Conservation (phyloP, 129 eudicot genomes). For the Solidago caesia region DNA sequence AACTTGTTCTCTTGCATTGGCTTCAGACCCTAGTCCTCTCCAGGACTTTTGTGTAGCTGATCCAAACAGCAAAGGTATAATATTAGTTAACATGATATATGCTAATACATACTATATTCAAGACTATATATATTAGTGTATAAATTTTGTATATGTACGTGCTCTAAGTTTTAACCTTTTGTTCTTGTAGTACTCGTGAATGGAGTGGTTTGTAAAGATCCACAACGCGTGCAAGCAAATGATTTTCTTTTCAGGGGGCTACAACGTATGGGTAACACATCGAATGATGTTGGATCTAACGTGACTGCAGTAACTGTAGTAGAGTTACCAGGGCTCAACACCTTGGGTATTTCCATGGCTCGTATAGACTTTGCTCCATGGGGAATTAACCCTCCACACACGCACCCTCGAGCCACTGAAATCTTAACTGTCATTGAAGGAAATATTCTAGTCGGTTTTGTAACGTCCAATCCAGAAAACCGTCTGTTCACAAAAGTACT, state of each 20-base stretch:
- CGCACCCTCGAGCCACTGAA: background rate
- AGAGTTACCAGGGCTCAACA: slow-evolving; percentile 43
- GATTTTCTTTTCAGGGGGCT: slow-evolving; percentile 43
- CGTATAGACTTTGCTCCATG: slow-evolving; percentile 35
- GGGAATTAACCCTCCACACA: background rate
- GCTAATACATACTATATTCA: too few species aligned
- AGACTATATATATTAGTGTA: too few species aligned
- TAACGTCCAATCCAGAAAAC: background rate
- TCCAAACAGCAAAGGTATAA: slow-evolving; percentile 23
- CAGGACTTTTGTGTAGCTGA: slow-evolving; percentile 36
- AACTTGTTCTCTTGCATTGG: slow-evolving; percentile 13
- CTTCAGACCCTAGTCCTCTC: slow-evolving; percentile 35
- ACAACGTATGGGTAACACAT: slow-evolving; percentile 24
- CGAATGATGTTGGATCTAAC: slow-evolving; percentile 31
- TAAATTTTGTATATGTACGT: too few species aligned
- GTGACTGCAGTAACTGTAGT: slow-evolving; percentile 31
- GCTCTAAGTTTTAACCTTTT: background rate
- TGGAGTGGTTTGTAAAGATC: slow-evolving; percentile 35
- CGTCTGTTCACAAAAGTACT: slow-evolving; percentile 26
- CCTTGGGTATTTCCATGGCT: slow-evolving; percentile 41
- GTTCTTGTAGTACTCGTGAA: slow-evolving; percentile 15
- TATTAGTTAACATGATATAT: too few species aligned
- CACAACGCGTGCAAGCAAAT: slow-evolving; percentile 10
- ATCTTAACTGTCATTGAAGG: background rate
- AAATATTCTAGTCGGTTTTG: background rate